Evolutionary conservation across 192 early-diverging fungal genomes (phyloP).

Genomic region (Backusella macrospora): DNA sequence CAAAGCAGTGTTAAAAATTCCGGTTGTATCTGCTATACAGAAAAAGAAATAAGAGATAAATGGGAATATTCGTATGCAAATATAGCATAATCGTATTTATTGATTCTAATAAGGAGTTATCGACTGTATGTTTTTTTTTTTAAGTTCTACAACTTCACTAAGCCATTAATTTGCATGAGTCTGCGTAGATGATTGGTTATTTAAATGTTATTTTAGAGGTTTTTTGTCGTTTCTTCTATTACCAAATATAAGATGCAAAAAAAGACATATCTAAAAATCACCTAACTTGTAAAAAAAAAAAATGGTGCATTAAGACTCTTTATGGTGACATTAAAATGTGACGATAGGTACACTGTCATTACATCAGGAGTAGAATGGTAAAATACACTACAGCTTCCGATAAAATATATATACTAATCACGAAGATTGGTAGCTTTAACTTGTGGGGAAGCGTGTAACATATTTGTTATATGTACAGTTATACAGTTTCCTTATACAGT

Average conservation of each 20-base stretch:
- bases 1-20: no score
- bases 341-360: not conserved
- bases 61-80: no score
- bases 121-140: no score
- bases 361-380: not conserved
- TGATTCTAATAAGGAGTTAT: no score
- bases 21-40: no score
- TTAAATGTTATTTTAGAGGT: not conserved
- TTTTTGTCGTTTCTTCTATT: not conserved
- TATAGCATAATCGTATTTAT: no score
- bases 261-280: not conserved
- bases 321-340: not conserved
- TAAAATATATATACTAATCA: not conserved
- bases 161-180: not conserved
- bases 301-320: not conserved
- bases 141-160: not conserved
- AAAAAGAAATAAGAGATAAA: no score
- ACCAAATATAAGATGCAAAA: not conserved
- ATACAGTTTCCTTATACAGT: not conserved
- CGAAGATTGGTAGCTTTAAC: not conserved
- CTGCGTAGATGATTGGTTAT: not conserved
- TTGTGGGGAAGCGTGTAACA: constrained; percentile 7
- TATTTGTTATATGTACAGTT: not conserved
- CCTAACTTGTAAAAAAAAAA: not conserved
- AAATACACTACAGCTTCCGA: not conserved